Conservation (phyloP, 1,139 yeast species). For the Yamadazyma diospyri region DNA sequence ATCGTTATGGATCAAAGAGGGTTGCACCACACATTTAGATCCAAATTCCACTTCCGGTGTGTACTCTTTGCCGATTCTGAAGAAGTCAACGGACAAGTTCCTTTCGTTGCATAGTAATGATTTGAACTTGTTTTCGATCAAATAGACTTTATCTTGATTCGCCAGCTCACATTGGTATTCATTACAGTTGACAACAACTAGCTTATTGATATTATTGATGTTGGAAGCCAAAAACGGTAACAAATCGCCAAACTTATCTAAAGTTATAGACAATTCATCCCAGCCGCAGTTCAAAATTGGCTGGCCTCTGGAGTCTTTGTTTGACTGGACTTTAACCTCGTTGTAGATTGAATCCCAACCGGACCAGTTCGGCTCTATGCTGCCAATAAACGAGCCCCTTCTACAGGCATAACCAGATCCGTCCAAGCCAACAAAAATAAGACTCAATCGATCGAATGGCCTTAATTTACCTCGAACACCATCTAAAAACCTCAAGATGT, state of each 20-base stretch:
- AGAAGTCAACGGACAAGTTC: constrained; percentile 22
- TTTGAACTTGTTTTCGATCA: constrained; percentile 13
- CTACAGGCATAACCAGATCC: constrained; percentile 29
- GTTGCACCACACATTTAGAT: constrained; percentile 15
- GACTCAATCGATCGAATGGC: constrained; percentile 48
- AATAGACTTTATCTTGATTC: not conserved
- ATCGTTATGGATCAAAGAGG: constrained; percentile 14
- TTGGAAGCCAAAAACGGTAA: constrained; percentile 25
- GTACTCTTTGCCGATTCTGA: constrained; percentile 22
- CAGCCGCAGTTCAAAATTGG: constrained; percentile 18
- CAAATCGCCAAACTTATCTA: constrained; percentile 31
- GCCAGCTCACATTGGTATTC: constrained; percentile 10
- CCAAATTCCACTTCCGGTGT: constrained; percentile 19
- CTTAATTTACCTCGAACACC: constrained; percentile 28
- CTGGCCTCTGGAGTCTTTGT: constrained; percentile 13
- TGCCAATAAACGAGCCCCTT: constrained; percentile 54
- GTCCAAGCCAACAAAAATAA: constrained; percentile 52
- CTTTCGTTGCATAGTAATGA: constrained; percentile 12
- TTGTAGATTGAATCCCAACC: constrained; percentile 53
- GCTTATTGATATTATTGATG: constrained; percentile 22
- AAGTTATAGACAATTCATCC: constrained; percentile 23
- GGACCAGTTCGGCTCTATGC: constrained; percentile 48
- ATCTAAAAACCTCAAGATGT: constrained; percentile 25
- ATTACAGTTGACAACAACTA: constrained; percentile 24
- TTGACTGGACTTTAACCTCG: constrained; percentile 34